phyloP scores from a whole-genome alignment of 1,284 basidiomycete genomes.

The Tylopilus orsonianus region DNA sequence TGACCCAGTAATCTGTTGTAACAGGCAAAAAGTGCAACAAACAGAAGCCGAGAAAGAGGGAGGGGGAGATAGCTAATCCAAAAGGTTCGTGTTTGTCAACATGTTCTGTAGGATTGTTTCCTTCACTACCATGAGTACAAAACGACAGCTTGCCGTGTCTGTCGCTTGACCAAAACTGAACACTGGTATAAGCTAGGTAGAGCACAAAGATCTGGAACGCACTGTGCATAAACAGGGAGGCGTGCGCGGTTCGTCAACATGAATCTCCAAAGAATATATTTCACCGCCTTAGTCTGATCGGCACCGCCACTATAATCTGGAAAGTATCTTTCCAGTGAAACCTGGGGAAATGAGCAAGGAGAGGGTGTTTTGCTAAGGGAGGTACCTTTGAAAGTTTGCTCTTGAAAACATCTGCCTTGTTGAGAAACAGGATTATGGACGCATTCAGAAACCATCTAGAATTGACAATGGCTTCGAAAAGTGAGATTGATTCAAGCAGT shows the following conservation, averaged over 20 bases:
- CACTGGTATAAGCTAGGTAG: neutral
- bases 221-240: slow-evolving; percentile 92
- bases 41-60: too few species aligned
- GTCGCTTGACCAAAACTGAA: slow-evolving; percentile 76
- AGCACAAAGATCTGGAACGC: slow-evolving; percentile 33
- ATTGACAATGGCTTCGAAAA: slow-evolving; percentile 97
- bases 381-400: slow-evolving; percentile 81
- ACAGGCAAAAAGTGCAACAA: too few species aligned
- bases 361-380: neutral
- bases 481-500: slow-evolving; percentile 90
- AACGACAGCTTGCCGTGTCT: slow-evolving; percentile 78
- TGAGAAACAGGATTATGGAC: slow-evolving; percentile 90
- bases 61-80: too few species aligned
- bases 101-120: slow-evolving; percentile 96
- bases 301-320: slow-evolving; percentile 92
- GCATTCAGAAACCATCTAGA: slow-evolving; percentile 96
- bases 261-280: slow-evolving; percentile 97
- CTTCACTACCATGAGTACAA: slow-evolving; percentile 96
- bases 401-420: slow-evolving; percentile 97
- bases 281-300: slow-evolving; percentile 97
- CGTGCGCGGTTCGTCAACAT: slow-evolving; percentile 92
- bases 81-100: too few species aligned
- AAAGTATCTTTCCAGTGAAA: slow-evolving; percentile 88
- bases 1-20: too few species aligned
- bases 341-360: slow-evolving; percentile 36